A percentile compares a stretch with the other conserved stretches of the same genome.
Conservation (phyloP, 768 basidiomycete species). For the Tricholoma saponaceum region DNA sequence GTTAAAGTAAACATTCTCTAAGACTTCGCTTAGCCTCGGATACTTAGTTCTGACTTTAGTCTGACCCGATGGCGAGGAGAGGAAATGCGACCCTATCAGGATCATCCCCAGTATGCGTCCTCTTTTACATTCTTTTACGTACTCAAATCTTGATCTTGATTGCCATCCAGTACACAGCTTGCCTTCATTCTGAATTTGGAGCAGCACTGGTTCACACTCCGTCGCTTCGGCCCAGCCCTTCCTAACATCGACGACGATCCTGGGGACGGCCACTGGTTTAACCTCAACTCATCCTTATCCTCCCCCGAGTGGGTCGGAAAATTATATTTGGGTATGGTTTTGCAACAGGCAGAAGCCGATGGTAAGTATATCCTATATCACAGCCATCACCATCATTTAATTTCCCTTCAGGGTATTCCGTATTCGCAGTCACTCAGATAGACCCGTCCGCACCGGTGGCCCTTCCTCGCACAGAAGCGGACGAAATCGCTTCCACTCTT, state of each 20-base stretch:
- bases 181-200: constrained; percentile 85
- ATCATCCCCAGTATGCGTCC: constrained; percentile 66
- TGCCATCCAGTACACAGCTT: constrained; percentile 57
- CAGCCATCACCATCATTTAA: neutral
- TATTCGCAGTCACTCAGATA: constrained; percentile 68
- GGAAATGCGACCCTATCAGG: constrained; percentile 72
- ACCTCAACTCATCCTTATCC: constrained; percentile 72
- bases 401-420: constrained; percentile 61
- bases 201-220: constrained; percentile 88
- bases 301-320: constrained; percentile 81
- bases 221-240: constrained; percentile 64
- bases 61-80: constrained; percentile 84
- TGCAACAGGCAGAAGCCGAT: constrained; percentile 84
- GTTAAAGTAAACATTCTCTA: constrained; percentile 49
- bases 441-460: constrained; percentile 51
- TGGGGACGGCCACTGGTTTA: constrained; percentile 36
- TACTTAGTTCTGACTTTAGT: constrained; percentile 32
- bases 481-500: constrained; percentile 63
- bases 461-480: constrained; percentile 65
- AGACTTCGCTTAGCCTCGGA: constrained; percentile 2
- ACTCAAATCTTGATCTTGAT: neutral
- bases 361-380: constrained; percentile 38
- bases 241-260: constrained; percentile 35
- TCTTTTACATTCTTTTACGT: constrained; percentile 14
- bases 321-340: constrained; percentile 78